Conservation (phyloP, 148 eudicot genomes). For the Silene uniflora region DNA sequence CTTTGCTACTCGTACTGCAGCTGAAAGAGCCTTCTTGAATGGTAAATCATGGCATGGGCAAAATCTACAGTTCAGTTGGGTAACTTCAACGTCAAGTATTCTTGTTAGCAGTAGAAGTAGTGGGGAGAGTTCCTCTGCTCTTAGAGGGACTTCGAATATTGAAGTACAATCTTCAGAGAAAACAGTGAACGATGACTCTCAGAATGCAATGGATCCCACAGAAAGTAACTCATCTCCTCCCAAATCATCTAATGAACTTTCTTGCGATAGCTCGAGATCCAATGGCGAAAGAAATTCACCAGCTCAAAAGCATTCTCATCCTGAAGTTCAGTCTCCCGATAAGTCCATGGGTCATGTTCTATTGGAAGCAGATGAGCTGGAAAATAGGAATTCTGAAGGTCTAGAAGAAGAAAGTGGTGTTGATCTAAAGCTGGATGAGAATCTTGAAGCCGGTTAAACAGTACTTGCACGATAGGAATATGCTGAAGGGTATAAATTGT, state of each 20-base stretch:
- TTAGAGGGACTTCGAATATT: conserved; percentile 32
- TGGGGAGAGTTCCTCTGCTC: conserved; percentile 46
- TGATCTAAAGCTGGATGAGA: conserved; percentile 36
- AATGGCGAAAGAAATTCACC: conserved; percentile 34
- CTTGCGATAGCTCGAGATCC: conserved; percentile 22
- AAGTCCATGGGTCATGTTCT: conserved; percentile 30
- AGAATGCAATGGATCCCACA: conserved; percentile 12
- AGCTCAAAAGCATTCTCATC: conserved; percentile 35
- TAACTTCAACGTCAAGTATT: conserved; percentile 35
- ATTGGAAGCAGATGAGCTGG: conserved; percentile 26
- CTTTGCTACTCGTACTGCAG: conserved; percentile 62
- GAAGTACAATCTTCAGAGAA: conserved; percentile 32
- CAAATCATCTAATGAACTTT: conserved; percentile 22
- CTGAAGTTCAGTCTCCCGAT: conserved; percentile 28
- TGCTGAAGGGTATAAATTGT: conserved; percentile 26
- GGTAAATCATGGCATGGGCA: conserved; percentile 74
- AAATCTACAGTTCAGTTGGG: conserved; percentile 62
- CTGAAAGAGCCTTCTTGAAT: conserved; percentile 70
- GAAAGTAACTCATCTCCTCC: conserved; percentile 19
- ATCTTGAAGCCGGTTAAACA: conserved; percentile 29
- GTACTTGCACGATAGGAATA: conserved; percentile 29
- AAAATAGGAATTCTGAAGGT: conserved; percentile 24
- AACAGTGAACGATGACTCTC: conserved; percentile 18
- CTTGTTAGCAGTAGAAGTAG: conserved; percentile 31
- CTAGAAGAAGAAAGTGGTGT: conserved; percentile 31